phyloP scores from a whole-genome alignment of 2,329 filamentous ascomycete species.

The Dactylellina drechsleri region DNA sequence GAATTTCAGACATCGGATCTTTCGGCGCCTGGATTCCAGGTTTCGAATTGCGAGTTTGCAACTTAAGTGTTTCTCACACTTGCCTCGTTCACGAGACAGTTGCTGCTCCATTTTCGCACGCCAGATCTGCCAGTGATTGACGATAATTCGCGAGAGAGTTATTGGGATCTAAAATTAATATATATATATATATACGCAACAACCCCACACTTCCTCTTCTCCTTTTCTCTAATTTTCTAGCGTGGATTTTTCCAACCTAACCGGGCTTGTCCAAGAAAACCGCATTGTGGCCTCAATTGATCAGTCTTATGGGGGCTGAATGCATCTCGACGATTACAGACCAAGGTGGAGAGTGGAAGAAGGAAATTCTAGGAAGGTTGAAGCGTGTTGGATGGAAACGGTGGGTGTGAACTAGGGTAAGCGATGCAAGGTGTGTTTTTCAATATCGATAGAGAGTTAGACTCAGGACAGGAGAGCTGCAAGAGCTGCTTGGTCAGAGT shows the following conservation, averaged over 20 bases:
- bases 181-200: too few species aligned
- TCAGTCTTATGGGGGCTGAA: conserved; percentile 10
- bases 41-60: too few species aligned
- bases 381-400: conserved; percentile 23
- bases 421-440: conserved; percentile 41
- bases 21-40: too few species aligned
- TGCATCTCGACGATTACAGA: conserved; percentile 19
- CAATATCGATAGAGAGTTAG: conserved; percentile 43
- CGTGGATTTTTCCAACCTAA: too few species aligned
- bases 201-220: conserved; percentile 27
- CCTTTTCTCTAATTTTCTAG: conserved; percentile 1
- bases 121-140: too few species aligned
- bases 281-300: conserved; percentile 14
- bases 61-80: too few species aligned
- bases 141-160: conserved; percentile 16
- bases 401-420: conserved; percentile 22
- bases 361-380: conserved; percentile 7
- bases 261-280: too few species aligned
- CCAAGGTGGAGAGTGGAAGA: not conserved
- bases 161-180: conserved; percentile 19
- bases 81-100: too few species aligned
- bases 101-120: too few species aligned
- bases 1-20: too few species aligned
- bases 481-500: not conserved
- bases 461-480: not conserved